Evolutionary conservation across 2,329 filamentous ascomycete genomes (phyloP), one percentile per base, ranked within the genome.

Genomic region (Fusarium praegraminearum): DNA sequence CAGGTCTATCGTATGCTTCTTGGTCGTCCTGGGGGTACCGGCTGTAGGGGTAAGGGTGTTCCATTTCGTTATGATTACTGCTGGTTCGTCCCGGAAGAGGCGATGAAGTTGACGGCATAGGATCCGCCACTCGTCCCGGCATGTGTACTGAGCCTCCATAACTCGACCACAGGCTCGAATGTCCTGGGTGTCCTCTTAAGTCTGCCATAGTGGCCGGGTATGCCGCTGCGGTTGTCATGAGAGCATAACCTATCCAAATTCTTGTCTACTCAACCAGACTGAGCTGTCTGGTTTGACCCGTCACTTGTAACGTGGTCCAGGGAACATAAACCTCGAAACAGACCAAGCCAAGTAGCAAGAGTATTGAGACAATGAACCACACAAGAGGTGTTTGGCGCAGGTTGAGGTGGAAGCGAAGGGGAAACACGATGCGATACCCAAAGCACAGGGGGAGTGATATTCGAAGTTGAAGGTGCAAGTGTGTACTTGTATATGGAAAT

Each of bases 151-250:
- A 83, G 66, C 81, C 82, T 69, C 82, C 83, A 79, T 89, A 89
- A 80, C 82, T 86, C 73, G 85, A 81, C 87, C 87, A 89, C 73
- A 89, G 79, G 78, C 82, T 84, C 74, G 83, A 82, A 79, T 88
- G 86, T 77, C 83, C 79, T 76, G 85, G 80, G 79, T 89, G 87
- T 77, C 82, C 81, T 83, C 88, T 88, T 82, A 89, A 78, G 78
- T 89, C 87, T 85, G 87, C 85, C 87, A 89, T 89, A 78, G 83
- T 86, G 77, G 85, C 84, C 81, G 86, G 84, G 79, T 88, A 87
- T 72, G 86, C 86, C 79, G 85, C 81, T 76, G 85, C 85, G 81
- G 86, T 86, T 83, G 86, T 87, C 85, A 88, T 88, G 84, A 80
- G 84, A 82, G 77, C 85, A 86, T 87, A 76, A 82, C 83, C 76